Evolutionary conservation across 306 rosid species (phyloP), one percentile per base, ranked within the genome.

Genomic region (Sicyos baderoa): DNA sequence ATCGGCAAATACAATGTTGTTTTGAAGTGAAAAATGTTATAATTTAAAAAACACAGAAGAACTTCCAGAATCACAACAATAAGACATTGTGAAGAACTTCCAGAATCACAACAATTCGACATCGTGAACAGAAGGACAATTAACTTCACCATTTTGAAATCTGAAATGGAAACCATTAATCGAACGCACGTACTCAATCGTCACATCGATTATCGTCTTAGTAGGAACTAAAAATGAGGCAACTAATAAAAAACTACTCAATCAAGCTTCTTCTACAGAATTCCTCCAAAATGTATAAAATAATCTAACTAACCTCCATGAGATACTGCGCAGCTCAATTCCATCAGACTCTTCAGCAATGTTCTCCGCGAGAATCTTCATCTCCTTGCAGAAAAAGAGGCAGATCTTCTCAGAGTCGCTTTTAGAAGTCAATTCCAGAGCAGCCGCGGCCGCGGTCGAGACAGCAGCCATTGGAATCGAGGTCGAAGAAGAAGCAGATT

Each of bases 321-420:
- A 76, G 75, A 93, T 90, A 65, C 71, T 59, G 1, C 91, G 94
- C 74, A 93, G 90, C 68, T 90, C 95, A 55, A 93, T 85, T 54
- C 85, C 60, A 9, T 90, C 96, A 16, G 88, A 80, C 68, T 86
- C 83, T 2, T 89, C 76, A 0, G 99, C 90, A 51, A 90, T 80
- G 65, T 83, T 84, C 80, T 86, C 78, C 1, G 99, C 99, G 27
- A 93, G 90, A 17, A 82, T 60, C 68, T 80, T 72, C 70, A 97
- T 93, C 85, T 93, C 99, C 37, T 86, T 86, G 66, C 94, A 88
- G 79, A 69, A 88, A 71, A 93, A 93, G 25, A 93, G 91, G 72
- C 84, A 87, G 6, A 93, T 91, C 80, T 76, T 88, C 75, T 90
- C 90, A 17, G 76, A 72, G 57, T 75, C 65, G 45, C 5, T 75